Evolutionary conservation across 106 monocot genomes (phyloP).

Genomic region (Ottelia alismoides): DNA sequence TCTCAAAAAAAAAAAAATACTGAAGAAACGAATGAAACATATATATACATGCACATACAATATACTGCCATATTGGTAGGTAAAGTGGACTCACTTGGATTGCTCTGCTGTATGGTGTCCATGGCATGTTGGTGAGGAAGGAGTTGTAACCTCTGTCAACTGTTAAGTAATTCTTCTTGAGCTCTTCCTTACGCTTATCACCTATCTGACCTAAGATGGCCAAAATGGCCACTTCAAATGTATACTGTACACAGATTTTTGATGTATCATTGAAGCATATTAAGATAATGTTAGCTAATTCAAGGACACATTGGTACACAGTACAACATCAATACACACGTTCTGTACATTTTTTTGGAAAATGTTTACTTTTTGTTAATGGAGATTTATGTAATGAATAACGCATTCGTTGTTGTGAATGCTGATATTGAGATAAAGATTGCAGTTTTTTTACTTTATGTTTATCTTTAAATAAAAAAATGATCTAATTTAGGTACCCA

Average conservation of each 20-base stretch:
- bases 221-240: constrained; percentile 69
- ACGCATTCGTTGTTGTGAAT: no score
- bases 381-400: neutral
- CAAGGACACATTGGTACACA: no score
- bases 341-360: no score
- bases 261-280: no score
- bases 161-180: constrained; percentile 59
- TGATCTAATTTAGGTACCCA: no score
- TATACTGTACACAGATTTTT: constrained; percentile 40
- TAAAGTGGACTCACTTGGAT: constrained; percentile 42
- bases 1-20: neutral
- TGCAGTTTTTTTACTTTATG: no score
- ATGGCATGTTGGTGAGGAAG: constrained; percentile 43
- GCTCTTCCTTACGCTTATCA: constrained; percentile 20
- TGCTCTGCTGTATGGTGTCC: constrained; percentile 55
- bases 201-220: constrained; percentile 55
- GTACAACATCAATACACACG: no score
- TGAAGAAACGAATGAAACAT: neutral
- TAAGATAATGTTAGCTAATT: no score
- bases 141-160: constrained; percentile 89
- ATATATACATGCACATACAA: neutral
- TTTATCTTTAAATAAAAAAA: no score
- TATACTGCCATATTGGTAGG: neutral
- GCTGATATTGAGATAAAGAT: no score
- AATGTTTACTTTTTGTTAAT: neutral